Evolutionary conservation across 352 stramenopile genomes (phyloP).

Genomic region (Phytophthora macrochlamydospora): DNA sequence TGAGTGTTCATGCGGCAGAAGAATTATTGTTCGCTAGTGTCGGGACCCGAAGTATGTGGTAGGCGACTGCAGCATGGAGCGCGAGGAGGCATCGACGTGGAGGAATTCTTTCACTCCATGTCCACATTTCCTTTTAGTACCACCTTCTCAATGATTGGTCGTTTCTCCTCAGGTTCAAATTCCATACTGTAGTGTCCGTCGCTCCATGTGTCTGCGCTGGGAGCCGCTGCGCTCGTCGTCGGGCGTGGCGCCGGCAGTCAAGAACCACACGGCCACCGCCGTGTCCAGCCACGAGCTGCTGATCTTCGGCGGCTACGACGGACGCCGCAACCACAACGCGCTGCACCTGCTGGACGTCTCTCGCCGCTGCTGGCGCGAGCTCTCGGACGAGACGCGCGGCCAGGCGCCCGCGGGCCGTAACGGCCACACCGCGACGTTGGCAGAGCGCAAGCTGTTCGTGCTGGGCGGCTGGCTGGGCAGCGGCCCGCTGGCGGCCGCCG

Average conservation of each 20-base stretch:
- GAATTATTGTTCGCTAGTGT: too few relatives aligned
- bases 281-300: slow-evolving; percentile 64
- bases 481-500: slow-evolving; percentile 92
- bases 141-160: too few relatives aligned
- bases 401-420: slow-evolving; percentile 88
- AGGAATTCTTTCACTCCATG: too few relatives aligned
- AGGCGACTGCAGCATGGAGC: too few relatives aligned
- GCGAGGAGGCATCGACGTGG: too few relatives aligned
- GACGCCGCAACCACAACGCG: slow-evolving; percentile 93
- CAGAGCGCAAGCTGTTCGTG: slow-evolving; percentile 90
- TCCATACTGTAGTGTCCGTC: too few relatives aligned
- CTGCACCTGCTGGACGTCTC: slow-evolving; percentile 91
- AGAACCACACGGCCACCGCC: slow-evolving; percentile 86
- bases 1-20: too few relatives aligned
- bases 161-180: too few relatives aligned
- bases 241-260: slow-evolving; percentile 67
- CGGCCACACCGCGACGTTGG: slow-evolving; percentile 95
- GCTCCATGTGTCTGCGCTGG: slow-evolving; percentile 70
- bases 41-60: too few relatives aligned
- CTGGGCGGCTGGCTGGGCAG: slow-evolving; percentile 95
- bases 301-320: slow-evolving; percentile 96
- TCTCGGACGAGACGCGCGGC: slow-evolving; percentile 49
- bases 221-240: slow-evolving; percentile 48
- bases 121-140: too few relatives aligned
- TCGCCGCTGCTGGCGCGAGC: slow-evolving; percentile 68